phyloP scores from a whole-genome alignment of 768 basidiomycete genomes.

The Hygrophorus pudorinus region DNA sequence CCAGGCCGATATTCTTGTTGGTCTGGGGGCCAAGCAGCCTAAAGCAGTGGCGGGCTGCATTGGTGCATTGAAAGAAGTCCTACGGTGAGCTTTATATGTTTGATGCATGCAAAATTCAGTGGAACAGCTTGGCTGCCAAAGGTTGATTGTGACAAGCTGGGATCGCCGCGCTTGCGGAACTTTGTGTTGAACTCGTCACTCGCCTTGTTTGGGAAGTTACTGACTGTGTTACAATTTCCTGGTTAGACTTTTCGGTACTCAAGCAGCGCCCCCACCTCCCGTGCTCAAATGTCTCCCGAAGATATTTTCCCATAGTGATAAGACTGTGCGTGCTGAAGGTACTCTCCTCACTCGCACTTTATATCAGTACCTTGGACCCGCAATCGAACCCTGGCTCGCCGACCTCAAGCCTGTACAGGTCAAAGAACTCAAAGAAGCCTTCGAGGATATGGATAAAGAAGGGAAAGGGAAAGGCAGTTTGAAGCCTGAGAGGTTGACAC shows the following conservation, averaged over 20 bases:
- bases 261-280: conserved; percentile 62
- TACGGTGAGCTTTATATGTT: conserved; percentile 46
- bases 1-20: conserved; percentile 73
- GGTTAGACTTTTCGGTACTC: conserved; percentile 67
- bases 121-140: too few species aligned
- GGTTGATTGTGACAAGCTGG: too few species aligned
- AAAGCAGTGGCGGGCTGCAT: conserved; percentile 83
- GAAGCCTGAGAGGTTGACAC: conserved; percentile 72
- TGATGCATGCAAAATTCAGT: too few species aligned
- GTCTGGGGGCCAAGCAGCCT: conserved; percentile 87
- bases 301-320: conserved; percentile 92
- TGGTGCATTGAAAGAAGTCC: conserved; percentile 68
- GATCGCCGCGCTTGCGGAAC: too few species aligned
- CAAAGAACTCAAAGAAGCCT: conserved; percentile 89
- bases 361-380: conserved; percentile 80
- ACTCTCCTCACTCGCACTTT: conserved; percentile 60
- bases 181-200: too few species aligned
- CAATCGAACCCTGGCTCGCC: conserved; percentile 73
- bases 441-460: conserved; percentile 75
- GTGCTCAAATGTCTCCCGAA: conserved; percentile 85
- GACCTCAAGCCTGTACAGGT: conserved; percentile 97
- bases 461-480: conserved; percentile 76
- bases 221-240: conserved; percentile 7
- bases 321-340: conserved; percentile 91
- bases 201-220: not conserved